These are phyloP conservation scores for Catunica adiposa DNA, from an alignment of 2,329 filamentous ascomycete genomes.

Conservation along the genomic window DNA sequence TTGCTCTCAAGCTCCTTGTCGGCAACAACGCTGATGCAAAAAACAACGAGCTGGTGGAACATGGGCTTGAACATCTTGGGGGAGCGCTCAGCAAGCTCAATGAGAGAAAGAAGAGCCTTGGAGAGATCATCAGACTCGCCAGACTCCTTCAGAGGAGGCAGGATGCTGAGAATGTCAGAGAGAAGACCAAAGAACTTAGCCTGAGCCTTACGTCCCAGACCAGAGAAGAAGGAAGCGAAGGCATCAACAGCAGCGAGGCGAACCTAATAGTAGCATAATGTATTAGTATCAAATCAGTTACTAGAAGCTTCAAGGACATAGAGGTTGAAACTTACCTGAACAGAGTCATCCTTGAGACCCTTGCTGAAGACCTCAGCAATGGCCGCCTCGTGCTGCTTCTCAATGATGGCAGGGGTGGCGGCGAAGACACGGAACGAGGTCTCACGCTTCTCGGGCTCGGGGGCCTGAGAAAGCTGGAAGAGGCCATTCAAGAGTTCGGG, in stretches of 20 bases:
- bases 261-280: conserved; percentile 38
- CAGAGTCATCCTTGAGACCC: conserved; percentile 78
- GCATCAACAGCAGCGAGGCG: conserved; percentile 90
- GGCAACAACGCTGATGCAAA: conserved; percentile 83
- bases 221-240: conserved; percentile 90
- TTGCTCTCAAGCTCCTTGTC: conserved; percentile 88
- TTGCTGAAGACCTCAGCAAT: conserved; percentile 76
- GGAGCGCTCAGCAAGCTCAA: conserved; percentile 84
- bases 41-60: conserved; percentile 86
- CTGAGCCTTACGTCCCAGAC: conserved; percentile 73
- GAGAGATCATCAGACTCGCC: conserved; percentile 82
- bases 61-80: conserved; percentile 94
- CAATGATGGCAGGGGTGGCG: conserved; percentile 86
- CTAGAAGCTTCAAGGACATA: not conserved
- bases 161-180: conserved; percentile 81
- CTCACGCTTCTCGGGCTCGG: conserved; percentile 70
- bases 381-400: conserved; percentile 86
- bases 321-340: conserved; percentile 40
- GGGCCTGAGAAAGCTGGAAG: conserved; percentile 79
- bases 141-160: conserved; percentile 83
- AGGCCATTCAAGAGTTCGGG: conserved; percentile 71
- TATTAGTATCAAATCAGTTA: not conserved
- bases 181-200: conserved; percentile 75
- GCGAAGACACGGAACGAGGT: conserved; percentile 90
- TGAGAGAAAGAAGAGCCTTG: conserved; percentile 75